Base-by-base conservation (phyloP, 192 early-diverging fungal species). In the Backusella psychrophila region DNA sequence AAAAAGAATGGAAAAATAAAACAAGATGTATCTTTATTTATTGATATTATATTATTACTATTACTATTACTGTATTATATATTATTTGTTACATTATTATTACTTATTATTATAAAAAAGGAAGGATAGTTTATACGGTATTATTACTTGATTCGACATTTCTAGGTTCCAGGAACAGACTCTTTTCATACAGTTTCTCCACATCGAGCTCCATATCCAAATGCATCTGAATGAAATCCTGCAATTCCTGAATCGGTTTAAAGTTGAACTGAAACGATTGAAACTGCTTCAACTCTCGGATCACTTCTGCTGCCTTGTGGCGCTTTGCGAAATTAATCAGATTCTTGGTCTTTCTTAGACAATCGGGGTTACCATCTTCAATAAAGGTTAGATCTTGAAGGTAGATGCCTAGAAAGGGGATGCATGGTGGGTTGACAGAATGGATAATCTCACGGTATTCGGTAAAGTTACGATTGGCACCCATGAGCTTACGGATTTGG, bases 301-400 rank as follows among this genome's bases (percentile, higher is more conserved):
- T 92, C n/a, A 95, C 92, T 74, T 94, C 92, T 1, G 94, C 95
- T 5, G 93, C 93, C 77, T 92, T 94, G 80, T 89, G 88, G 39
- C 92, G 87, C 86, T 97, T 97, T 75, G 87, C 89, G 85, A 97
- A 97, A 84, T 98, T 98, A 84, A 98, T 96, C 42, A 96, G 84
- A 15, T 85, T 87, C 7, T 85, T 80, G 14, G 81, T 66, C 75
- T 80, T 88, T 66, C 85, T 80, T 9, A 97, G 77, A 91, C 77
- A 76, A 71, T 94, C 89, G 31, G 89, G 85, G 77, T 92, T 94
- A 34, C 93, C 93, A 68, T 95, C 94, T 71, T 94, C 92, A 34
- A 95, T 90, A 75, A 95, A 94, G 26, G 93, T 94, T 68, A 96
- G 80, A 77, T 96, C 94, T 79, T 92, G 91, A 34, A 94, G 81